Evolutionary conservation across 768 basidiomycete species (phyloP).

Genomic region (Boletellus ananiceps): DNA sequence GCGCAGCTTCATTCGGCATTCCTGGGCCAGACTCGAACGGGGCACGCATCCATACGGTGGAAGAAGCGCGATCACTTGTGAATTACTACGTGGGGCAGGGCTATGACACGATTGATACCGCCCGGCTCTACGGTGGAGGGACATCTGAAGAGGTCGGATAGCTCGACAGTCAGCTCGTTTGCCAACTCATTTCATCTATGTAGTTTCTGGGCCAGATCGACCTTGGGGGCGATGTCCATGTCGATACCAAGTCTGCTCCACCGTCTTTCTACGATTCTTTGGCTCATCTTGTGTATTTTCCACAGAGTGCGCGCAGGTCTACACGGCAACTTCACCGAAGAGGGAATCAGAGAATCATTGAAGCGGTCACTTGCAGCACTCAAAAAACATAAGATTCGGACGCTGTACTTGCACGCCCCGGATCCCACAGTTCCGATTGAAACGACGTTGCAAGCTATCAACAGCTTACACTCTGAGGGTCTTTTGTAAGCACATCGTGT

Average conservation of each 20-base stretch:
- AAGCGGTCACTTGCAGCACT: conserved; percentile 10
- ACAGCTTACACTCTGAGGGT: conserved; percentile 48
- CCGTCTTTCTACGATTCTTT: not conserved
- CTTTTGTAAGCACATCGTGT: conserved; percentile 37
- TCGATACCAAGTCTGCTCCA: conserved; percentile 17
- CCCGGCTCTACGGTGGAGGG: conserved; percentile 19
- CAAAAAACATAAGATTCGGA: conserved; percentile 11
- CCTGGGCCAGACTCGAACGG: conserved; percentile 18
- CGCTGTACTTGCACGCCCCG: conserved; percentile 42
- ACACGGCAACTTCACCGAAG: conserved; percentile 7
- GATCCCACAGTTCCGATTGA: conserved; percentile 43
- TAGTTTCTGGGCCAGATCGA: conserved; percentile 17
- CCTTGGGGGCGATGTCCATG: conserved; percentile 5
- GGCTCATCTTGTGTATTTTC: not conserved
- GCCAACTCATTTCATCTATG: not conserved
- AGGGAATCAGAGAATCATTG: conserved; percentile 11
- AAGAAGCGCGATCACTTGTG: conserved; percentile 12
- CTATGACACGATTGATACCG: conserved; percentile 20
- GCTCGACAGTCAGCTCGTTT: not conserved
- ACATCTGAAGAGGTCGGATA: conserved; percentile 21
- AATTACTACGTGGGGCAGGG: conserved; percentile 14
- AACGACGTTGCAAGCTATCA: conserved; percentile 41
- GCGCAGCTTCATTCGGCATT: conserved; percentile 18
- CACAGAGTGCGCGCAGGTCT: conserved; percentile 7
- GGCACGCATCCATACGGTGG: conserved; percentile 16